phyloP scores from a whole-genome alignment of 2,329 filamentous ascomycete species.

The Cladosporium sp. region DNA sequence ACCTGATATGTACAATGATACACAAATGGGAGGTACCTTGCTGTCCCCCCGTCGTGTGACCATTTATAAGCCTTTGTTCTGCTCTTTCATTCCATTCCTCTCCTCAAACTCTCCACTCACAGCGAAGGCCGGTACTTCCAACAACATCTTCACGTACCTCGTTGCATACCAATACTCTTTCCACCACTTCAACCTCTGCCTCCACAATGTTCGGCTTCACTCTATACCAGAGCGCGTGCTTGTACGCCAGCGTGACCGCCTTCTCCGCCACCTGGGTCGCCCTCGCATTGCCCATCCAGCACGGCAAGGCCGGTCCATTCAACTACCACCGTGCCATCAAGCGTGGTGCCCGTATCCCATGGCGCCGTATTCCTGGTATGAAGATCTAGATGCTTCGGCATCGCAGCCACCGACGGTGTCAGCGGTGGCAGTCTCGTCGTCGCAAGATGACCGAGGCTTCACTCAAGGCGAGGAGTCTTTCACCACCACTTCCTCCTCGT shows the following conservation, averaged over 20 bases:
- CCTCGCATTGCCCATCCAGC: constrained; percentile 35
- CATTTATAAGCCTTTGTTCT: constrained; percentile 17
- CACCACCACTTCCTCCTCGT: constrained; percentile 11
- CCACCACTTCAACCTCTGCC: background rate
- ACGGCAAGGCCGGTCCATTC: constrained; percentile 36
- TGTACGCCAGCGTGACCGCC: constrained; percentile 36
- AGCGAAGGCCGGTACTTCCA: constrained; percentile 19
- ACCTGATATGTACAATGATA: too few relatives aligned
- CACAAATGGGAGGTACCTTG: constrained; percentile 9
- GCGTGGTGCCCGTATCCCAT: constrained; percentile 33
- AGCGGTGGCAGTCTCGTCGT: constrained; percentile 21
- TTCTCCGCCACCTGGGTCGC: constrained; percentile 36
- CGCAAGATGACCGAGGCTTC: constrained; percentile 22
- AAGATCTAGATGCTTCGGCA: constrained; percentile 19
- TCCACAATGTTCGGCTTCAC: constrained; percentile 22
- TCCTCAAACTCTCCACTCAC: constrained; percentile 18
- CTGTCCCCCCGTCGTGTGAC: constrained; percentile 14
- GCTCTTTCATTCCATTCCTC: constrained; percentile 8
- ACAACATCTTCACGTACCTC: constrained; percentile 5
- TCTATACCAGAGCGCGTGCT: constrained; percentile 35
- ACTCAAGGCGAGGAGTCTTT: constrained; percentile 13
- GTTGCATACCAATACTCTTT: background rate
- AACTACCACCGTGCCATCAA: constrained; percentile 37
- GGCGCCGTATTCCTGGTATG: constrained; percentile 34
- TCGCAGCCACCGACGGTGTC: constrained; percentile 19